Evolutionary conservation across 75 land plant genomes (phyloP).

Genomic region (Pinus tabuliformis): DNA sequence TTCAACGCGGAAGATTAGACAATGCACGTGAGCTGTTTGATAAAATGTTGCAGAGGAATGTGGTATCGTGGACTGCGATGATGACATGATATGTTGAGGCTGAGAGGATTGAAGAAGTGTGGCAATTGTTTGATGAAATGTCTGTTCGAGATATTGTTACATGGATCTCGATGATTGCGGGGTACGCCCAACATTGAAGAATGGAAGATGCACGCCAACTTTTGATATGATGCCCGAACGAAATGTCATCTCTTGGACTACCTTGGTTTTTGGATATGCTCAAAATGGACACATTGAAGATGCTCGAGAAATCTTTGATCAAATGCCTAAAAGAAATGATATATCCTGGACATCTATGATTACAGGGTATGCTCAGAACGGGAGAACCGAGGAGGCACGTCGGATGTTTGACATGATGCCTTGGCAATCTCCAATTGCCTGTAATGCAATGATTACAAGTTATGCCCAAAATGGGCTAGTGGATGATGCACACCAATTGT

Average conservation of each 20-base stretch:
- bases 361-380: neutral
- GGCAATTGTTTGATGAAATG: constrained; percentile 35
- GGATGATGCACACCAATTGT: constrained; percentile 32
- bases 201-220: constrained; percentile 28
- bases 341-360: neutral
- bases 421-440: neutral
- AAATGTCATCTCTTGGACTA: constrained; percentile 34
- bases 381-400: neutral
- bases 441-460: neutral
- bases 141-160: constrained; percentile 36
- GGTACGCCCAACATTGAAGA: constrained; percentile 40
- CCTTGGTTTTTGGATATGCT: constrained; percentile 35
- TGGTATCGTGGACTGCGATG: constrained; percentile 38
- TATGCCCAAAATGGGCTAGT: constrained; percentile 28
- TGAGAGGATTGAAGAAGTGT: constrained; percentile 34
- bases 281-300: neutral
- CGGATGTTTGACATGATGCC: neutral
- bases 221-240: constrained; percentile 25
- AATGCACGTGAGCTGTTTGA: constrained; percentile 17
- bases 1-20: constrained; percentile 8
- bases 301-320: neutral
- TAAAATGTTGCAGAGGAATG: constrained; percentile 26
- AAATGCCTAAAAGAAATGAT: neutral
- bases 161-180: constrained; percentile 57
- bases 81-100: constrained; percentile 28